Evolutionary conservation across 2,329 filamentous ascomycete species (phyloP).

Genomic region (Fusarium illudens): DNA sequence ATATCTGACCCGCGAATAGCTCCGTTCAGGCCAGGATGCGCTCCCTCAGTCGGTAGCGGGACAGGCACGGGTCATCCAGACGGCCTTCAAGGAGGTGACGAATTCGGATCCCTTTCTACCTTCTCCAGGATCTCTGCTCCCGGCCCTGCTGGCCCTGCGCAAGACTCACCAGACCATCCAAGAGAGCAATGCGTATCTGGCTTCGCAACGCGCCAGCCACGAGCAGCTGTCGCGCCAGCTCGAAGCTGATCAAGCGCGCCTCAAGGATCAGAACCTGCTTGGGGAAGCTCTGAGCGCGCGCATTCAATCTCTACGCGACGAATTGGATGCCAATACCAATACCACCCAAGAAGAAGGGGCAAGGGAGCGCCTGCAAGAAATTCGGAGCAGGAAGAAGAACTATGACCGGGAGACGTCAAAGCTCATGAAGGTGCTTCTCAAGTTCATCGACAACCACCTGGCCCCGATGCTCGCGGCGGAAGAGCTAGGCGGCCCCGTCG

Average conservation of each 20-base stretch:
- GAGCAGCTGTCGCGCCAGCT: slow-evolving; percentile 57
- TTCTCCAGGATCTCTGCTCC: slow-evolving; percentile 71
- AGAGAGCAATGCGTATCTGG: slow-evolving; percentile 69
- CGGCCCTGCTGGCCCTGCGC: slow-evolving; percentile 75
- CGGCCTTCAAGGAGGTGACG: slow-evolving; percentile 71
- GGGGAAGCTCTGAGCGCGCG: slow-evolving; percentile 63
- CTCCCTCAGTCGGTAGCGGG: slow-evolving; percentile 42
- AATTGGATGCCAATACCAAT: slow-evolving; percentile 64
- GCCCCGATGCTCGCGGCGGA: slow-evolving; percentile 83
- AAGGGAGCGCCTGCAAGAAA: slow-evolving; percentile 67
- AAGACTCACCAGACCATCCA: slow-evolving; percentile 70
- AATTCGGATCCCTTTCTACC: slow-evolving; percentile 72
- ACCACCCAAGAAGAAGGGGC: slow-evolving; percentile 69
- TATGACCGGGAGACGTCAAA: slow-evolving; percentile 69
- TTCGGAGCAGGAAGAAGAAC: slow-evolving; percentile 64
- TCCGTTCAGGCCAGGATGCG: slow-evolving; percentile 39
- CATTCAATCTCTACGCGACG: slow-evolving; percentile 66
- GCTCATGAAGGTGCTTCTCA: slow-evolving; percentile 70
- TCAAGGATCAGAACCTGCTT: slow-evolving; percentile 66
- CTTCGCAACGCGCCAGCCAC: slow-evolving; percentile 52
- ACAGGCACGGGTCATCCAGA: slow-evolving; percentile 60
- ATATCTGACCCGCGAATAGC: slow-evolving; percentile 32
- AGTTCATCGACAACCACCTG: slow-evolving; percentile 75
- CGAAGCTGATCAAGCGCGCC: slow-evolving; percentile 58
- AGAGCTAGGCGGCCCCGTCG: slow-evolving; percentile 82